These are phyloP conservation scores for Endocalyx cinctus DNA, from an alignment of 2,329 filamentous ascomycete genomes.

Conservation along the genomic window DNA sequence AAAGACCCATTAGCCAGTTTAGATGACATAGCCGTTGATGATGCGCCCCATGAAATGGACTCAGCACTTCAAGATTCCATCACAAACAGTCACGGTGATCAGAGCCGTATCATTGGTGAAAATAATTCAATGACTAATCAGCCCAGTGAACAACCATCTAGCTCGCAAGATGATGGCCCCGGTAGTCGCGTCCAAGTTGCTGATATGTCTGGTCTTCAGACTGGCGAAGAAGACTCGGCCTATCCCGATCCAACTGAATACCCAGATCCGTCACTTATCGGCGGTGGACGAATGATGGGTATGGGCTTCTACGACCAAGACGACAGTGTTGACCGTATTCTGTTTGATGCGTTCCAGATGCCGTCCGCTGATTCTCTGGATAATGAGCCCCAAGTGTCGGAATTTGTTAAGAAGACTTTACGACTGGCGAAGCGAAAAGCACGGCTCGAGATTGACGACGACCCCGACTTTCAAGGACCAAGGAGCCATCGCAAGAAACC, in stretches of 20 bases:
- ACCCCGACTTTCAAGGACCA: conserved; percentile 47
- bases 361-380: conserved; percentile 42
- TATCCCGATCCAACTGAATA: conserved; percentile 26
- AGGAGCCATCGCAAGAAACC: conserved; percentile 40
- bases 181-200: conserved; percentile 22
- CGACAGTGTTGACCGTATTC: conserved; percentile 51
- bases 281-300: conserved; percentile 48
- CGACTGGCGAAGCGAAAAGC: conserved; percentile 50
- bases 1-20: conserved; percentile 33
- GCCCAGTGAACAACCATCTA: conserved; percentile 9
- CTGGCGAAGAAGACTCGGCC: conserved; percentile 19
- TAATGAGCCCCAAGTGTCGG: conserved; percentile 44
- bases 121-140: conserved; percentile 9
- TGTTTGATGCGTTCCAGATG: conserved; percentile 55
- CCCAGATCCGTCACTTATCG: conserved; percentile 44
- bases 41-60: conserved; percentile 24
- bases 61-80: conserved; percentile 25
- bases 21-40: conserved; percentile 16
- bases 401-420: conserved; percentile 51
- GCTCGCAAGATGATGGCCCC: conserved; percentile 12
- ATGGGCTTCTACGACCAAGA: conserved; percentile 60
- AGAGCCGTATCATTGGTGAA: conserved; percentile 29
- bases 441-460: conserved; percentile 47
- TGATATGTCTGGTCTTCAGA: conserved; percentile 27
- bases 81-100: conserved; percentile 28